Evolutionary conservation across 2,329 filamentous ascomycete genomes (phyloP), one percentile per base, ranked within the genome.

Genomic region (Rhytidhysteron rufulum): DNA sequence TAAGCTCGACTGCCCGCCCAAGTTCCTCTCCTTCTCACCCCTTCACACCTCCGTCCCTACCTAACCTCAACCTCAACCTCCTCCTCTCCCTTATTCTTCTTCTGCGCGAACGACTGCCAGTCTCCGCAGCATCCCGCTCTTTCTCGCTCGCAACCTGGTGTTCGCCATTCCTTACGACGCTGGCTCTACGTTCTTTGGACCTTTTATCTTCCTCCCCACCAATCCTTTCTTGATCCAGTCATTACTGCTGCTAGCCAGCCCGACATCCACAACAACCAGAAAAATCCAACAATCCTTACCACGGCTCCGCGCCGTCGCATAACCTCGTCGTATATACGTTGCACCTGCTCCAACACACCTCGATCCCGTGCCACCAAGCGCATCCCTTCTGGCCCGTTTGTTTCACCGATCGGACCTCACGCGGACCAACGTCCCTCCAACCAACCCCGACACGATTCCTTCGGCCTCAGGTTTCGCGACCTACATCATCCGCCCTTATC

Each of bases 121-220:
- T 53, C 21, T 20, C 31, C 21, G 30, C 34, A 24, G 22, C 10
- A 16, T 34, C 36, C 20, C 40, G 39, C 44, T 41, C 39, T 33
- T n/a, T 34, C 34, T 17, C 37, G 11, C 18, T 34, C 36, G 46
- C 44, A 40, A 32, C 45, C 49, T 46, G 49, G 61, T 49, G 43
- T 66, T 61, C 62, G 60, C 62, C n/a, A n/a, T n/a, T 67, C 63
- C 50, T 66, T 65, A 64, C 58, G 56, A 58, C 58, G 57, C 31
- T 54, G 53, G 55, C 47, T 48, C 41, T 37, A 33, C 47, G 35
- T 55, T 65, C 63, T 63, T 66, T 66, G 56, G 60, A 48, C 43
- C 44, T 40, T 43, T 49, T 53, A 50, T 44, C 54, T 31, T 32
- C 36, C 40, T 41, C 46, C 39, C 45, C 43, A 50, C 47, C 21